Base-by-base conservation (phyloP, 2,329 filamentous ascomycete genomes). In the Aspergillus pseudonomiae region DNA sequence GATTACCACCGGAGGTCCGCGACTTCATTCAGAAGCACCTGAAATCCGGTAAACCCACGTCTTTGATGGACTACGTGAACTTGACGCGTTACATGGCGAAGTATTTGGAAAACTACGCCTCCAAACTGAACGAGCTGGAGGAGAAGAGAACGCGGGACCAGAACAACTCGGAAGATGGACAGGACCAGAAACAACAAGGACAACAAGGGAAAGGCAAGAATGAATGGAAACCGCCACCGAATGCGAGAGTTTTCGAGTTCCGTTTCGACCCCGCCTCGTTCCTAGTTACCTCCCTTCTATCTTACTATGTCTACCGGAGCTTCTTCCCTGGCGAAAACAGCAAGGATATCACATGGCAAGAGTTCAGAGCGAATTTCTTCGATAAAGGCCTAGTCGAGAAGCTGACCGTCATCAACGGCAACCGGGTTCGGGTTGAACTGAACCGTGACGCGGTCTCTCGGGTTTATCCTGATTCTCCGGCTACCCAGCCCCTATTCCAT, bases 381-480 rank as follows among this genome's bases (percentile, higher is more conserved):
- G 93, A 97, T 80, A 97, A 96, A 83, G 95, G 95, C 9, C 85
- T 99, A 28, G 94, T 99, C 24, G 92, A 97, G 81, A 97, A 94
- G 82, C 85, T 99, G 70, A 89, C 89, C 21, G 89, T 96, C 39
- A 86, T 97, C 58, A 89, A 93, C 70, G 87, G 89, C 67, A 89
- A 88, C 71, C 87, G 87, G 65, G 95, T 98, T 53, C 88, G 91
- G 60, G 92, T 97, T 36, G 87, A 92, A 68, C 83, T 95, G 56
- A 89, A 96, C 76, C 89, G 91, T 56, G 89, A 94, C 69, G 91
- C 89, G 36, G 85, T 91, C 43, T 84, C 86, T 55, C 81, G 86
- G 56, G 86, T 91, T 79, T 93, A 94, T 73, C 91, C 92, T 3
- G 92, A 94, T 63, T 91, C 90, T 28, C 86, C 86, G 9, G 90